A percentile compares a stretch with the other conserved stretches of the same genome.
These are phyloP conservation scores for Acorus gramineus DNA, from an alignment of 106 monocot genomes.

Conservation along the genomic window DNA sequence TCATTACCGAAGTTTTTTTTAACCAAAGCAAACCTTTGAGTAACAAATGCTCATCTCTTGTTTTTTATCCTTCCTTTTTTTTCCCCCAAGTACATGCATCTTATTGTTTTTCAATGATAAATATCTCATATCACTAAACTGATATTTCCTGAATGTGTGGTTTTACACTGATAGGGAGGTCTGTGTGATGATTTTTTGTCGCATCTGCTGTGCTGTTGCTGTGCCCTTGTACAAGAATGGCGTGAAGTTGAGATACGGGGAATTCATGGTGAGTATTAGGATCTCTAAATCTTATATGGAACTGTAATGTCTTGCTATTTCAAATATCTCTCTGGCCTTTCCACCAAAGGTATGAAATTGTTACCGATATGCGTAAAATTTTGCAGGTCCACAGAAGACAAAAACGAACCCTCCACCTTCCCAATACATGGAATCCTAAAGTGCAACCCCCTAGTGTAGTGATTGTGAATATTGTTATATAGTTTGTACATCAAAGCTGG, in stretches of 20 bases:
- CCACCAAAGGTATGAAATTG: too few species aligned
- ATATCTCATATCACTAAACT: background rate
- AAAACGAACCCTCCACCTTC: slow-evolving; percentile 51
- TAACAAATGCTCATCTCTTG: too few species aligned
- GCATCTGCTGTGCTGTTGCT: slow-evolving; percentile 93
- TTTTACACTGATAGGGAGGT: slow-evolving; percentile 51
- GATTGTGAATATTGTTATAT: background rate
- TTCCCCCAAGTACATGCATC: too few species aligned
- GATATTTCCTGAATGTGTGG: background rate
- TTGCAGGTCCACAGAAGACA: slow-evolving; percentile 54
- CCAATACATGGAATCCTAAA: slow-evolving; percentile 74
- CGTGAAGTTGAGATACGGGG: slow-evolving; percentile 82
- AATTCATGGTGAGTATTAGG: slow-evolving; percentile 15
- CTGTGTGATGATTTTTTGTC: slow-evolving; percentile 83
- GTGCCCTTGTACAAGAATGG: slow-evolving; percentile 97
- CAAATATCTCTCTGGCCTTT: too few species aligned
- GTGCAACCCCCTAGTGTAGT: background rate
- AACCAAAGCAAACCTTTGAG: too few species aligned
- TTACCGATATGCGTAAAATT: too few species aligned
- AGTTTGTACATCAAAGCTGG: too few species aligned
- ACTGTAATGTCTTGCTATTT: too few species aligned
- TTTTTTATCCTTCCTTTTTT: background rate
- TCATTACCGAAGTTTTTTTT: too few species aligned
- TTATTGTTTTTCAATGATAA: too few species aligned
- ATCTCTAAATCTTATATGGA: too few species aligned